Conservation (phyloP, 257 asterid genomes). For the Solanum ossicruentum region DNA sequence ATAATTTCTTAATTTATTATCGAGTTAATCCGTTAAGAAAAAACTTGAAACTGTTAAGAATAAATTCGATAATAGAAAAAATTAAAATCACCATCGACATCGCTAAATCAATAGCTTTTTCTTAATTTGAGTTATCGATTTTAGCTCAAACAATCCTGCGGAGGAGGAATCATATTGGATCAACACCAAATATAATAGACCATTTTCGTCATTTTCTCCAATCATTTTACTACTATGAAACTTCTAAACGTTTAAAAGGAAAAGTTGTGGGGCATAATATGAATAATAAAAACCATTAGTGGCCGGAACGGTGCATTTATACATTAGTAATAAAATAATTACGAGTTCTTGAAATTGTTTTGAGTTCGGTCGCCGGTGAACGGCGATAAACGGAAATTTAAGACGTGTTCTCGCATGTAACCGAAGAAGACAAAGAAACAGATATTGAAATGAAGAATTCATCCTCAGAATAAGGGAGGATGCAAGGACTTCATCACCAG, state of each 20-base stretch:
- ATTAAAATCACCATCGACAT: no score
- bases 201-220: background rate
- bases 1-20: no score
- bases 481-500: slow-evolving; percentile 97
- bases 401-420: background rate
- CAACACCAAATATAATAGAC: background rate
- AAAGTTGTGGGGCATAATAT: background rate
- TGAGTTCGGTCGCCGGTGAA: background rate
- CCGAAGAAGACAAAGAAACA: background rate
- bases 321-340: background rate
- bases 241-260: background rate
- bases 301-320: background rate
- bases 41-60: no score
- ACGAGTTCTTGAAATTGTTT: background rate
- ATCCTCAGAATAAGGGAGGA: slow-evolving; percentile 10
- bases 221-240: background rate
- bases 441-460: background rate
- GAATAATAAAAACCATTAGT: background rate
- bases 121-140: no score
- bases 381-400: background rate
- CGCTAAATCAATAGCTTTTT: no score
- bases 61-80: no score
- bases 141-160: no score
- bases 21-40: no score
- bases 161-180: background rate